Conservation (phyloP, 192 early-diverging fungal species). For the Podila clonocystis region DNA sequence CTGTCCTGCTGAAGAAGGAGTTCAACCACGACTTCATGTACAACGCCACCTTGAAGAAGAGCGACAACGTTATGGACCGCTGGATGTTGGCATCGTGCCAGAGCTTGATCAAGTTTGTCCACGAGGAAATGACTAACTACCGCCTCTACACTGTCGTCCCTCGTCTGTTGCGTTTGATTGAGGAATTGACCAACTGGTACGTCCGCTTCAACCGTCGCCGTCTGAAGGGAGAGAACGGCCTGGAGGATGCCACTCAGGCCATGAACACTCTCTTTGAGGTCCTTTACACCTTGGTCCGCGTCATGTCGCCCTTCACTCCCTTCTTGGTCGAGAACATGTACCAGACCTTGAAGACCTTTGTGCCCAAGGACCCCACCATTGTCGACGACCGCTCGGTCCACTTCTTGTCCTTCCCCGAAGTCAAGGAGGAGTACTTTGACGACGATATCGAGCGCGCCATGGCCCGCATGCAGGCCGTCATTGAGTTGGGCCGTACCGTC, state of each 20-base stretch:
- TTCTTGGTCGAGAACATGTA: conserved; percentile 98
- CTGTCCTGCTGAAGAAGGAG: conserved; percentile 89
- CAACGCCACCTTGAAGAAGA: conserved; percentile 73
- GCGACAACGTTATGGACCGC: conserved; percentile 95
- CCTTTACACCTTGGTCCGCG: conserved; percentile 85
- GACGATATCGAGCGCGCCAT: conserved; percentile 94
- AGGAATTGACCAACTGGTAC: conserved; percentile 99
- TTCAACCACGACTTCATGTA: conserved; percentile 84
- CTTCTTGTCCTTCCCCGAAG: conserved; percentile 95
- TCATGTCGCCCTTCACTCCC: conserved; percentile 98
- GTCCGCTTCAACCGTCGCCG: conserved; percentile 97
- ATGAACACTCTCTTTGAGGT: conserved; percentile 97
- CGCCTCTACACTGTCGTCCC: conserved; percentile 98
- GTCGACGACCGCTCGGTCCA: conserved; percentile 90
- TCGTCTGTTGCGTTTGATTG: conserved; percentile 87
- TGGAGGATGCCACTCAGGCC: conserved; percentile 85
- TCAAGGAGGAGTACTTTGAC: conserved; percentile 96
- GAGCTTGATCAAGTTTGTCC: conserved; percentile 92
- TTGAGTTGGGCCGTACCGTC: conserved; percentile 91
- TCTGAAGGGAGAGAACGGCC: conserved; percentile 94
- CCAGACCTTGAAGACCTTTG: conserved; percentile 85
- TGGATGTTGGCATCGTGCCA: conserved; percentile 98
- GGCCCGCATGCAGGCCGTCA: conserved; percentile 95
- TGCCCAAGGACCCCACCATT: conserved; percentile 64
- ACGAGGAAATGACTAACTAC: conserved; percentile 94